A percentile compares a stretch with the other conserved stretches of the same genome.
These are phyloP conservation scores for Amesomyces nigricolor DNA, from an alignment of 2,329 filamentous ascomycete genomes.

Conservation along the genomic window DNA sequence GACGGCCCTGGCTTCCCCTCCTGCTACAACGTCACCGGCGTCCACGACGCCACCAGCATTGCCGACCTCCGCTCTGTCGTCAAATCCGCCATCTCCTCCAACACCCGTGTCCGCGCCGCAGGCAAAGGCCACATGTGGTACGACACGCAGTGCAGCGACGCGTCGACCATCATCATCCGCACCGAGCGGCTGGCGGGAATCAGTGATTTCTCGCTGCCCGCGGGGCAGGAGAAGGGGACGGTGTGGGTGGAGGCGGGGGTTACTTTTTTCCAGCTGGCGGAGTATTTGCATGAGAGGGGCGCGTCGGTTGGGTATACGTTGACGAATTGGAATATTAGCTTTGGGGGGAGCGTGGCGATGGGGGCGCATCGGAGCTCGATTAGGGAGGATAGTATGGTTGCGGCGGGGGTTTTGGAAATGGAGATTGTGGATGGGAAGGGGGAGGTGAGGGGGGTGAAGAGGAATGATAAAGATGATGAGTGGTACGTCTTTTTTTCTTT, in stretches of 20 bases:
- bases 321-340: slow-evolving; percentile 50
- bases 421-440: slow-evolving; percentile 46
- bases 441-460: slow-evolving; percentile 37
- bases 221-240: slow-evolving; percentile 35
- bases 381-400: slow-evolving; percentile 45
- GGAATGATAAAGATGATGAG: slow-evolving; percentile 40
- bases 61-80: slow-evolving; percentile 39
- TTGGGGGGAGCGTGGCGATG: slow-evolving; percentile 48
- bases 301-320: slow-evolving; percentile 46
- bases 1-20: slow-evolving; percentile 44
- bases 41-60: slow-evolving; percentile 41
- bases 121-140: slow-evolving; percentile 51
- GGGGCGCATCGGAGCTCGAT: slow-evolving; percentile 46
- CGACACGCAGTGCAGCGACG: slow-evolving; percentile 48
- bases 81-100: slow-evolving; percentile 34
- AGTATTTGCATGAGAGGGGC: slow-evolving; percentile 42
- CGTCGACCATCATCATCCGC: slow-evolving; percentile 44
- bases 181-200: slow-evolving; percentile 59
- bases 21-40: slow-evolving; percentile 41
- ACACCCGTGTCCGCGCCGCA: slow-evolving; percentile 40
- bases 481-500: slow-evolving; percentile 30
- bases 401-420: slow-evolving; percentile 42
- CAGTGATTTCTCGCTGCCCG: slow-evolving; percentile 38
- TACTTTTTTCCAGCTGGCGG: slow-evolving; percentile 46
- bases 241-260: slow-evolving; percentile 48